Evolutionary conservation across 2,329 filamentous ascomycete species (phyloP), one percentile per base, ranked within the genome.

Genomic region (Magnaporthiopsis rhizophila): DNA sequence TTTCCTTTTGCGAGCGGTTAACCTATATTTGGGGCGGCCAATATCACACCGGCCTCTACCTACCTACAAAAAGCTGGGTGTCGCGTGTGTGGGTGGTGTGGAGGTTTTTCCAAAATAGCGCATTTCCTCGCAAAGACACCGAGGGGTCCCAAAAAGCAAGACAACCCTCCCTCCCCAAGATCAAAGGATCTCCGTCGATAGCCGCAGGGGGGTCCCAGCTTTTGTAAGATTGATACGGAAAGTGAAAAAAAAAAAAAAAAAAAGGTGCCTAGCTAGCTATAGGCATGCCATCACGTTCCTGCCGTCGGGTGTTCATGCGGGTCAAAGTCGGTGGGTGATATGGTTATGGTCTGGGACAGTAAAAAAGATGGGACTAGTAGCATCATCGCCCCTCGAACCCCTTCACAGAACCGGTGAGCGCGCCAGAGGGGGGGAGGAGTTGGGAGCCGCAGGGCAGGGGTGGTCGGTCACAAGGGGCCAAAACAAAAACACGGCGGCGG

Each of bases 81-180:
- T 30, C 30, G 30, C 30, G 8, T 24, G 8, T 24, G 26, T 36
- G 32, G 50, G 45, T 53, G 45, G 59, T 53, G 59, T 38, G 45
- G 59, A n/a, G 21, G 30, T 30, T 50, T 30, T 50, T 18, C 15
- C 59, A 50, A 61, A 61, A 61, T 61, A 24, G 59, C 67, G 66
- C 65, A 68, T 65, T 69, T 64, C 65, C 64, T 65, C 66, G 66
- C 65, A 53, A 63, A 64, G 45, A n/a, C 45, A 53, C 45, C 45
- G 45, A 53, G 18, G 38, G 18, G 9, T 6, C 34, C 34, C 9
- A 36, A n/a, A n/a, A n/a, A 18, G n/a, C 50, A 66, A 59, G 64
- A 64, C 65, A 61, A 26, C 26, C 26, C 26, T 26, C 26, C 26
- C 26, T 26, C 26, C 1, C 26, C 26, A 26, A 26, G 45, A 24